Base-by-base conservation (phyloP, 345 rosid species). In the Euphorbia peplus region DNA sequence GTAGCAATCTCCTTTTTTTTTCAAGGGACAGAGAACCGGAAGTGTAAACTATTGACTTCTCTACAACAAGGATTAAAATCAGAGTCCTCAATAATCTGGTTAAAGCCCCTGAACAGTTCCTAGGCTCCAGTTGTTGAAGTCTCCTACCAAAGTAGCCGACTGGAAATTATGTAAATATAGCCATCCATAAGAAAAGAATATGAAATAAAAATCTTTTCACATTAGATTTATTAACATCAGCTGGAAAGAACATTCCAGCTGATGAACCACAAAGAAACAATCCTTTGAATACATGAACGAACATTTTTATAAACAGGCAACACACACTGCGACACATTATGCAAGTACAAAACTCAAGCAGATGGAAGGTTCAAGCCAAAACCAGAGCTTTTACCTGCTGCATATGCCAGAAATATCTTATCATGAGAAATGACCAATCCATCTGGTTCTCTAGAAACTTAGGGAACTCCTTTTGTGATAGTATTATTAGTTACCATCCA, bases 121-220 rank as follows among this genome's bases (percentile, higher is more conserved):
- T 67, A 1, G 1, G 13, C 89, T 81, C 98, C 97, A 93, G 75
- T 85, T 89, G 82, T 93, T 93, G 70, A 93, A 93, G 80, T 93
- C 98, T 75, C 98, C 98, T 67, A 93, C 86, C 78, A 93, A 71
- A 51, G 98, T 83, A 56, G 97, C 98, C 78, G 85, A 85, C 98
- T 93, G 91, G 52, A 79, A 71, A 64, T 60, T 47, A 19, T 21
- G 50, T 70, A 69, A 76, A 61, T 35, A 65, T 71, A 32, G 4
- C 6, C 28, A 14, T 18, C 3, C 15, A 59, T 54, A 53, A 22
- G 30, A n/a, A 26, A 14, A 42, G 16, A 24, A 48, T 22, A 9
- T 6, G 25, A 16, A 60, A 32, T 41, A 11, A 35, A 8, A 54
- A 53, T 19, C 35, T 7, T 41, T 26, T 41, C 37, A 22, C 51